Evolutionary conservation across 331 rosid genomes (phyloP).

Genomic region (Pyrus hybrid): DNA sequence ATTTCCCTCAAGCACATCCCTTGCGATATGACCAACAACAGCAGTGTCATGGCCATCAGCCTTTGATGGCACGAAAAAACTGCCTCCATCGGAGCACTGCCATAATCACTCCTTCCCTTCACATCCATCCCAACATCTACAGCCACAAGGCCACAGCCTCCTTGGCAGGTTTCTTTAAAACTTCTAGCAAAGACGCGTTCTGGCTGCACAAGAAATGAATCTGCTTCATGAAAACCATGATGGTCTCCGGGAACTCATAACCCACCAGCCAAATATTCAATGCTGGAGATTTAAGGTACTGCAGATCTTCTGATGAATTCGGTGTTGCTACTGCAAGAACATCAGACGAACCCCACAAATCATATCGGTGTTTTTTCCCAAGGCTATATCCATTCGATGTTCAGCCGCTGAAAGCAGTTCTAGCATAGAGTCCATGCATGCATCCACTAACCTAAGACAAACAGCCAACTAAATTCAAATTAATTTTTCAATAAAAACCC

Average conservation of each 20-base stretch:
- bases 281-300: conserved; percentile 42
- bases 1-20: conserved; percentile 44
- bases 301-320: conserved; percentile 41
- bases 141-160: conserved; percentile 21
- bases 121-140: conserved; percentile 34
- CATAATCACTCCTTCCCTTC: conserved; percentile 37
- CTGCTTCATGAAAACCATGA: conserved; percentile 42
- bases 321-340: conserved; percentile 34
- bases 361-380: conserved; percentile 30
- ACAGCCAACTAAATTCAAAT: too few species aligned
- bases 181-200: conserved; percentile 37
- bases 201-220: conserved; percentile 44
- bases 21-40: conserved; percentile 34
- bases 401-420: too few species aligned
- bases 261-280: conserved; percentile 40
- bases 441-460: too few species aligned
- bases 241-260: conserved; percentile 42
- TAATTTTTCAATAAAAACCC: too few species aligned
- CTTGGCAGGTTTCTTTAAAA: conserved; percentile 26
- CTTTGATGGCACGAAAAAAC: conserved; percentile 25
- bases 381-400: too few species aligned
- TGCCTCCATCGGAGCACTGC: conserved; percentile 29
- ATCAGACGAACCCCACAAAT: conserved; percentile 37
- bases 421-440: too few species aligned
- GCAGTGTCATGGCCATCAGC: conserved; percentile 25